These are phyloP conservation scores for Leishmania tarentolae DNA, from an alignment of 208 protist species.

Conservation along the genomic window DNA sequence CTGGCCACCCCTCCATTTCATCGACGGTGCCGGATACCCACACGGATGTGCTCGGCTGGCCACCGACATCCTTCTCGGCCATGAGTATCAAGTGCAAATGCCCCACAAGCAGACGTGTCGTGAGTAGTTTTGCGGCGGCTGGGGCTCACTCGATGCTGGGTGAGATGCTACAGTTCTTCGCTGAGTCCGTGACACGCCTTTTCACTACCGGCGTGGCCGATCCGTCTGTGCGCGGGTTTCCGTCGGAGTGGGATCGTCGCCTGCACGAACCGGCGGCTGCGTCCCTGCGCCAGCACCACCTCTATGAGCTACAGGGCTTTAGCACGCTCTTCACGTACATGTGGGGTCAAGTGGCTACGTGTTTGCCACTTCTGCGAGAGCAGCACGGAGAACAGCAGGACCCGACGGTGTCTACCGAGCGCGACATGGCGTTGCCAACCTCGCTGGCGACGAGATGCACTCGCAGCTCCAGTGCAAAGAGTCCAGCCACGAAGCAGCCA, in stretches of 20 bases:
- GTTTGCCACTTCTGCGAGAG: conserved; percentile 17
- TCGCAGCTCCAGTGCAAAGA: not conserved
- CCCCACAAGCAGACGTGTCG: conserved; percentile 43
- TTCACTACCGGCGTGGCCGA: conserved; percentile 58
- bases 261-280: conserved; percentile 20
- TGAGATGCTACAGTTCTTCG: conserved; percentile 65
- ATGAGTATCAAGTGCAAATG: conserved; percentile 14
- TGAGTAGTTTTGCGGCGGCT: conserved; percentile 63
- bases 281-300: conserved; percentile 30
- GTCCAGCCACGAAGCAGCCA: not conserved
- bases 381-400: not conserved
- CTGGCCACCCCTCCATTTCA: conserved; percentile 6
- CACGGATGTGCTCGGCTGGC: not conserved
- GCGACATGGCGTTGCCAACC: not conserved
- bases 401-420: not conserved
- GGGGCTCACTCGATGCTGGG: conserved; percentile 63
- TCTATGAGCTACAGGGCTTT: conserved; percentile 82
- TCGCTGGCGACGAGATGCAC: not conserved
- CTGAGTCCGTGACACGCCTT: conserved; percentile 39
- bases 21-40: not conserved
- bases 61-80: conserved; percentile 1
- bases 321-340: conserved; percentile 65
- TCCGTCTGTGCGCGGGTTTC: conserved; percentile 42
- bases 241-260: conserved; percentile 55
- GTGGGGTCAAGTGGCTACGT: conserved; percentile 48